Evolutionary conservation across 495 filamentous ascomycete species (phyloP).

Genomic region (Aspergillus carlsbadensis): DNA sequence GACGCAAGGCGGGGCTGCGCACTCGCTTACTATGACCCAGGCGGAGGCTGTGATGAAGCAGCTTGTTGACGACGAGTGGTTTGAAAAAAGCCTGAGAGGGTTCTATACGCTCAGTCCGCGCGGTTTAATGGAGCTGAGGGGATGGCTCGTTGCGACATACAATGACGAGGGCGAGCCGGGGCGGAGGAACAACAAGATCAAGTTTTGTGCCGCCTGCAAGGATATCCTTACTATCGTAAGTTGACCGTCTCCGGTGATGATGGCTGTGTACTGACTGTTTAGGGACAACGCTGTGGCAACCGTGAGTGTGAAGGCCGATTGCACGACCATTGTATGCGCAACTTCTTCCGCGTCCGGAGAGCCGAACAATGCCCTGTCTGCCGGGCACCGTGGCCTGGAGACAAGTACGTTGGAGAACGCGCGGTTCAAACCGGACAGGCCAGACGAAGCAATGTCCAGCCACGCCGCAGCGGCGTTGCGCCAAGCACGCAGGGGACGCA

Average conservation of each 20-base stretch:
- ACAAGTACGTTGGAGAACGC: constrained; percentile 77
- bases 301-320: constrained; percentile 66
- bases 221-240: constrained; percentile 81
- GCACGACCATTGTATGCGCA: constrained; percentile 73
- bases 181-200: constrained; percentile 58
- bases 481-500: constrained; percentile 11
- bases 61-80: constrained; percentile 80
- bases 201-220: constrained; percentile 84
- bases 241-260: constrained; percentile 9
- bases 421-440: constrained; percentile 49
- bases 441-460: constrained; percentile 26
- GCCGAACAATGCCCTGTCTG: constrained; percentile 73
- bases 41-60: constrained; percentile 69
- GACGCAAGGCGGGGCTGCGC: constrained; percentile 38
- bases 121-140: constrained; percentile 78
- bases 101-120: constrained; percentile 76
- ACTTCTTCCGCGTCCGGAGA: constrained; percentile 66
- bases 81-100: constrained; percentile 66
- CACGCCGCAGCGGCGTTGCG: constrained; percentile 8
- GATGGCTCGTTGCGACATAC: constrained; percentile 80
- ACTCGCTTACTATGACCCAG: constrained; percentile 69
- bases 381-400: constrained; percentile 67
- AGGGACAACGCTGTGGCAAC: constrained; percentile 79
- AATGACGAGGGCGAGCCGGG: constrained; percentile 64
- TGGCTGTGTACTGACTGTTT: constrained; percentile 5